Base-by-base conservation (phyloP, 768 basidiomycete genomes). In the Pulveroboletus sp. region DNA sequence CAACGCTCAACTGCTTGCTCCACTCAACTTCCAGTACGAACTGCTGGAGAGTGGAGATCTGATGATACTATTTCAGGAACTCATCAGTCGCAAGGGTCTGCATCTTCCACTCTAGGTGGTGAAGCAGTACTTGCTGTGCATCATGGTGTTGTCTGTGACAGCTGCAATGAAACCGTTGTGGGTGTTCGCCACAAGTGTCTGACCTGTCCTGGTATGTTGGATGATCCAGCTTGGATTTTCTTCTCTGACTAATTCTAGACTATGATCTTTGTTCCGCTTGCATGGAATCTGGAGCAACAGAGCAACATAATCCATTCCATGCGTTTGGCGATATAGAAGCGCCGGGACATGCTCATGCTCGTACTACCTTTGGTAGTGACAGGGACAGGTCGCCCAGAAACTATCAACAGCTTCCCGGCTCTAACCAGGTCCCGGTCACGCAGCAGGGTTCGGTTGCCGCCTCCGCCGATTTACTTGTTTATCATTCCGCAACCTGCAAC, bases 121-220 rank as follows among this genome's bases (percentile, higher is more conserved):
- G 40, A 53, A 43, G n/a, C 30, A 32, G 24, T 33, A n/a, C 36
- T 32, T n/a, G 9, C 51, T 24, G 56, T 83, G 35, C 86, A 89
- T 62, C 61, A 44, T 30, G 77, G 77, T 27, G 69, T 89, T n/a
- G 40, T 73, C 8, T 93, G 90, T 64, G 86, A 93, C 64, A 58
- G 57, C 14, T 93, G 90, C 65, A 56, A 74, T 6, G 56, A 67
- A 18, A 75, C 67, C 4, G 73, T 92, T 35, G 69, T 76, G 48
- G 90, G 89, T 10, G 63, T 81, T 47, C 75, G 91, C 39, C 83
- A 89, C 65, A 93, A 92, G 66, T 93, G 90, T 59, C 67, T 89
- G 18, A 84, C 89, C 56, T 92, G 89, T 64, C 72, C 76, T 42
- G 75, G 86, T 87, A 62, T 46, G 76, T 67, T 40, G 5, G 38